These are phyloP conservation scores for Lachnum nothofagi DNA, from an alignment of 2,329 filamentous ascomycete genomes.

Conservation along the genomic window DNA sequence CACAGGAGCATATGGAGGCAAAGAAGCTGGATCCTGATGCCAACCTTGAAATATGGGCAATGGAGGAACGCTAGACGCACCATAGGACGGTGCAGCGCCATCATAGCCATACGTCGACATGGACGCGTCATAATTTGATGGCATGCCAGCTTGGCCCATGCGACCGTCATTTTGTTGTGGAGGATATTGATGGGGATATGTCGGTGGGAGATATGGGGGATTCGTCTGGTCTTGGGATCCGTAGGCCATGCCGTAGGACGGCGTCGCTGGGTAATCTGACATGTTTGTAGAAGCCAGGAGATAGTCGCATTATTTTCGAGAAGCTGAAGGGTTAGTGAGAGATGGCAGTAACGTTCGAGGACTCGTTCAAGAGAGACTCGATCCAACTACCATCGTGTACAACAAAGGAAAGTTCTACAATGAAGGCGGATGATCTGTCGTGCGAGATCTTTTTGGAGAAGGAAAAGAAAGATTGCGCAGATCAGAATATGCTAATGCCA, in stretches of 20 bases:
- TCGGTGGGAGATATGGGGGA: constrained; percentile 25
- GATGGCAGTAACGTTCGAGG: constrained; percentile 9
- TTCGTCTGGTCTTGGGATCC: constrained; percentile 23
- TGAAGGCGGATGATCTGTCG: constrained; percentile 2
- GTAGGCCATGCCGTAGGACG: constrained; percentile 37
- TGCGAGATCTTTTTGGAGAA: not conserved
- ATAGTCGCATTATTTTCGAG: constrained; percentile 17
- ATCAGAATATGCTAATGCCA: constrained; percentile 9
- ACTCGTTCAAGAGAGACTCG: constrained; percentile 20
- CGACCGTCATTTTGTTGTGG: constrained; percentile 22
- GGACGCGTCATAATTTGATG: constrained; percentile 24
- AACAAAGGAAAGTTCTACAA: constrained; percentile 22
- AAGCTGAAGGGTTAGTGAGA: constrained; percentile 14
- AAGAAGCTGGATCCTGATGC: constrained; percentile 27
- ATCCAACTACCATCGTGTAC: constrained; percentile 18
- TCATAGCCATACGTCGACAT: constrained; percentile 30
- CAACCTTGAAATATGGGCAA: constrained; percentile 31
- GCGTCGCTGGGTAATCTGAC: constrained; percentile 43
- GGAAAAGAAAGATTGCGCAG: constrained; percentile 5
- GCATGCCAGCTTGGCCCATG: constrained; percentile 20
- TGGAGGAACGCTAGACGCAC: constrained; percentile 25
- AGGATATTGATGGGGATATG: constrained; percentile 25
- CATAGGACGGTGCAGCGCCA: constrained; percentile 24
- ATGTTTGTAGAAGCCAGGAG: constrained; percentile 30
- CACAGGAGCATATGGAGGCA: constrained; percentile 23